phyloP scores from a whole-genome alignment of 176 grass and related monocot genomes.

The Oryza officinalis region DNA sequence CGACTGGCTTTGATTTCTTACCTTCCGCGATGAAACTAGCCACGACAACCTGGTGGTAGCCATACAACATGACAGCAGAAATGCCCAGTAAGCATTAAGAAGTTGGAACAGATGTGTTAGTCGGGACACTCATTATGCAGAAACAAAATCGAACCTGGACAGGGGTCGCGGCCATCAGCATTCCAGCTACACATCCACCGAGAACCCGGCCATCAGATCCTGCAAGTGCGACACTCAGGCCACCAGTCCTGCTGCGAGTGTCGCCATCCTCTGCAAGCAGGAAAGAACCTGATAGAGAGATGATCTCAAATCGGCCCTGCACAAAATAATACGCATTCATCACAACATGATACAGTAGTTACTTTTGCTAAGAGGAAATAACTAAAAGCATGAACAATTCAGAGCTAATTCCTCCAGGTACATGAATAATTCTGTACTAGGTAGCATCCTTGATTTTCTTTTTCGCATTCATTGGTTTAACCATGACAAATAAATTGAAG shows the following conservation, averaged over 20 bases:
- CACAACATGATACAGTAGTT: not conserved
- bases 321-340: constrained; percentile 16
- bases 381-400: not conserved
- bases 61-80: not conserved
- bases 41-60: constrained; percentile 79
- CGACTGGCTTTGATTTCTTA: constrained; percentile 76
- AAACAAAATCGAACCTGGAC: constrained; percentile 61
- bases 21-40: constrained; percentile 93
- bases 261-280: constrained; percentile 88
- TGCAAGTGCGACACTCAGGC: constrained; percentile 85
- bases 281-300: constrained; percentile 95
- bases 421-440: not conserved
- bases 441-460: not conserved
- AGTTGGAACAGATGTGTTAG: not conserved
- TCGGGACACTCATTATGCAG: not conserved
- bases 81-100: not conserved
- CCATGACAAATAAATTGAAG: not conserved
- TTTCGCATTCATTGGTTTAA: not conserved
- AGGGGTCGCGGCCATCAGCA: constrained; percentile 84
- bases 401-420: constrained; percentile 1
- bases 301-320: constrained; percentile 98
- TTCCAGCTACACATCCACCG: constrained; percentile 93
- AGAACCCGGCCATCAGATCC: constrained; percentile 96
- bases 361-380: not conserved
- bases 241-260: constrained; percentile 91